Evolutionary conservation across 2,329 filamentous ascomycete species (phyloP), one percentile per base, ranked within the genome.

Genomic region (Trichoderma cornu-damae): DNA sequence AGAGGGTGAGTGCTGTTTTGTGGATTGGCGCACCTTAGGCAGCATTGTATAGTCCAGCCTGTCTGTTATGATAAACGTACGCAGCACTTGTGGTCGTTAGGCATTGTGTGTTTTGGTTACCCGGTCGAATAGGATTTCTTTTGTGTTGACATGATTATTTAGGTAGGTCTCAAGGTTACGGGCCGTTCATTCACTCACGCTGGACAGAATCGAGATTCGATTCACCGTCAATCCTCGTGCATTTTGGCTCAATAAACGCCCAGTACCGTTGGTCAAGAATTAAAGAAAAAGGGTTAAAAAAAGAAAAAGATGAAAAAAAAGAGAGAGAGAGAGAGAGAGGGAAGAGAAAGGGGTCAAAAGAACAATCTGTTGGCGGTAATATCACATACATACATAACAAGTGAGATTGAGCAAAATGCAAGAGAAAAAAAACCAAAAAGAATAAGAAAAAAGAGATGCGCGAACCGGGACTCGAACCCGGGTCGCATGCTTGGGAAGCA

Each of bases 401-500:
- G n/a, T n/a, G n/a, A n/a, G n/a, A n/a, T 35, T 35, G 14, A 16
- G 12, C 14, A 32, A 55, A 62, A 18, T 5, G 32, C 26, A 55
- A n/a, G n/a, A n/a, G n/a, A n/a, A n/a, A n/a, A n/a, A n/a, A n/a
- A n/a, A n/a, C n/a, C n/a, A n/a, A n/a, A n/a, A n/a, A n/a, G n/a
- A n/a, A n/a, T n/a, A n/a, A n/a, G n/a, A n/a, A n/a, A 50, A 63
- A 24, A 55, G 34, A 35, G 14, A 65, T 72, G 67, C 70, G 65
- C 64, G 60, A 65, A 63, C 65, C 63, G 70, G 65, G 70, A 68
- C 62, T 72, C 70, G 70, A 72, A 72, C 70, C 65, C 70, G 62
- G 63, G 62, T 67, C 69, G 60, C 68, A 64, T 65, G 68, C 68
- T 68, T 72, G 69, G 70, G 70, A 72, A 71, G 69, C 69, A 67